phyloP scores from a whole-genome alignment of 192 early-diverging fungal genomes.

The Podila epicladia region DNA sequence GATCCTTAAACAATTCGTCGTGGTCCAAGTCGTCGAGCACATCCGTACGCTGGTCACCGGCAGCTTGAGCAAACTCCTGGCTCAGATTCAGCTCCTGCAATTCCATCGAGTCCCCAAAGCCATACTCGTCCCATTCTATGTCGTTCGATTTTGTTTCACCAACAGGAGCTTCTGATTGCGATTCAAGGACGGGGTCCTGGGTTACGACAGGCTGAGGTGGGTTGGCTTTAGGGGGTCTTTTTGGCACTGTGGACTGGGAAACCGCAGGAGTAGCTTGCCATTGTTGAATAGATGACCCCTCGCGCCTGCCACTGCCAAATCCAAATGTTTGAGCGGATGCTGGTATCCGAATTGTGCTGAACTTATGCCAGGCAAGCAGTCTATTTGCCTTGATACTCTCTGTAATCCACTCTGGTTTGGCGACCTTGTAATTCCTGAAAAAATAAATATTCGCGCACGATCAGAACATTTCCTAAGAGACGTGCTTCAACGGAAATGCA shows the following conservation, averaged over 20 bases:
- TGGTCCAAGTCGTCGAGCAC: background rate
- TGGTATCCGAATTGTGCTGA: slow-evolving; percentile 44
- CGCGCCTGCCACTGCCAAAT: background rate
- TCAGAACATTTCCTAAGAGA: background rate
- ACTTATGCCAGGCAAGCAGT: slow-evolving; percentile 76
- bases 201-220: background rate
- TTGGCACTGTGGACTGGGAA: background rate
- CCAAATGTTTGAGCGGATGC: slow-evolving; percentile 19
- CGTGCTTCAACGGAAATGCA: no score
- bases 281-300: slow-evolving; percentile 6
- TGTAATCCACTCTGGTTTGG: slow-evolving; percentile 79
- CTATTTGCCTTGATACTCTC: slow-evolving; percentile 70
- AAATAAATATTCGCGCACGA: background rate
- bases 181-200: background rate
- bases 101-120: background rate
- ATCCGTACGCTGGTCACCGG: background rate
- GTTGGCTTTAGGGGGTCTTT: background rate
- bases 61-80: background rate
- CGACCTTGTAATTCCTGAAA: slow-evolving; percentile 69
- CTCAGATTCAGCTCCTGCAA: background rate
- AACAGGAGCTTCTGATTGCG: background rate
- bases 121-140: background rate
- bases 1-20: background rate
- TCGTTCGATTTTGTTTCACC: background rate
- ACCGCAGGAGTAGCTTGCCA: background rate